These are phyloP conservation scores for Zychaea mexicana DNA, from an alignment of 371 early-diverging fungal species.

Conservation along the genomic window DNA sequence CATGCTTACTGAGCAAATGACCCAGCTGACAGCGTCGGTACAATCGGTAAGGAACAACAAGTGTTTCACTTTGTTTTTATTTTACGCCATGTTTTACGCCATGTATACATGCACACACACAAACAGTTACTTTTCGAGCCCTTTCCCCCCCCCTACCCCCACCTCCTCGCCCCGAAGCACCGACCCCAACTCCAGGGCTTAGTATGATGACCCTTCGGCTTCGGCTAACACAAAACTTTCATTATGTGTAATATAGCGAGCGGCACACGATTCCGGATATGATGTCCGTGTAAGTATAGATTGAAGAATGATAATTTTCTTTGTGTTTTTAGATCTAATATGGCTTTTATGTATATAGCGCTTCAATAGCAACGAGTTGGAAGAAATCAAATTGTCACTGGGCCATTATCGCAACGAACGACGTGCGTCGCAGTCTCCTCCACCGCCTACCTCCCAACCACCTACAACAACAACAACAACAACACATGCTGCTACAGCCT, in stretches of 20 bases:
- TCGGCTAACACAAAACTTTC: not conserved
- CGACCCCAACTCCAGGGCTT: no score
- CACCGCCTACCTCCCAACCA: not conserved
- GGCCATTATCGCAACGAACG: conserved; percentile 15
- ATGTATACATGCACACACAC: no score
- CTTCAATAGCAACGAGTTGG: conserved; percentile 26
- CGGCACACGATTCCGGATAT: not conserved
- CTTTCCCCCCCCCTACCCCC: no score
- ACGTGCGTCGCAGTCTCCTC: not conserved
- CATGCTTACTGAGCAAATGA: conserved; percentile 10
- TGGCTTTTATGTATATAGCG: conserved; percentile 3
- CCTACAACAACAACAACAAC: no score
- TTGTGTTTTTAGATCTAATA: not conserved
- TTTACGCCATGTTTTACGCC: no score
- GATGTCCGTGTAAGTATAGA: conserved; percentile 1
- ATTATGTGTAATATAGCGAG: not conserved
- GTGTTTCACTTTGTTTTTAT: not conserved
- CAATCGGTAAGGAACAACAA: conserved; percentile 10
- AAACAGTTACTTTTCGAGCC: no score
- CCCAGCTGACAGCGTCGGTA: conserved; percentile 4
- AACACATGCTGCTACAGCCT: not conserved
- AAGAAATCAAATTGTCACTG: conserved; percentile 17
- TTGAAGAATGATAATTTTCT: not conserved
- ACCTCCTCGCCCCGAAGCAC: no score
- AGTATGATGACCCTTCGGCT: no score